Evolutionary conservation across 495 filamentous ascomycete species (phyloP).

Genomic region (Hypoxylon fuscum): DNA sequence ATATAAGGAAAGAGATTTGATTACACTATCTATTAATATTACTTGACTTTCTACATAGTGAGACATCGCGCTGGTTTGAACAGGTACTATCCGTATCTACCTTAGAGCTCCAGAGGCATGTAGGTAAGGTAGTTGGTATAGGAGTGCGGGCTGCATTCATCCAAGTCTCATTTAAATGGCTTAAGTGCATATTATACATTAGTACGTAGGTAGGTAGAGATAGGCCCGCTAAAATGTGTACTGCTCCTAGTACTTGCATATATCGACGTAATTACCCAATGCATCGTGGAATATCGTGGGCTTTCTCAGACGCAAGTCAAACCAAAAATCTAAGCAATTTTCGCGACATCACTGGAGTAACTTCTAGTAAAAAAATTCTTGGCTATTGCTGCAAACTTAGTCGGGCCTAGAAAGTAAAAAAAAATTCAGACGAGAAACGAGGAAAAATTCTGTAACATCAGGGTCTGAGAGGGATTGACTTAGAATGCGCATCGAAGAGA

Average conservation of each 20-base stretch:
- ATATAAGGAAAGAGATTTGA: not conserved
- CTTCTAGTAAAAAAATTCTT: not conserved
- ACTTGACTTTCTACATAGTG: too few relatives aligned
- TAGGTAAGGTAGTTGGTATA: too few relatives aligned
- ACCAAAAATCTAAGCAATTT: not conserved
- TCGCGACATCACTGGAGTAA: not conserved
- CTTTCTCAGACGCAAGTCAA: not conserved
- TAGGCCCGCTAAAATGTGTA: not conserved
- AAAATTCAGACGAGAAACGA: not conserved
- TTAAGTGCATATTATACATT: constrained; percentile 10
- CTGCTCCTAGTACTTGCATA: constrained; percentile 8
- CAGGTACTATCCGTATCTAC: too few relatives aligned
- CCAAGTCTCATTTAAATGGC: not conserved
- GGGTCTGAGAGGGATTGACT: not conserved
- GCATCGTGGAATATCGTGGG: constrained; percentile 1
- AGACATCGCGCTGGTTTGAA: too few relatives aligned
- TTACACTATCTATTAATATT: too few relatives aligned
- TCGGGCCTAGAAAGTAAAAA: too few relatives aligned
- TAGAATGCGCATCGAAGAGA: constrained; percentile 42
- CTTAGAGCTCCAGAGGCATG: too few relatives aligned
- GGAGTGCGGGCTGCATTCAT: too few relatives aligned
- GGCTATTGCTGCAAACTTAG: too few relatives aligned
- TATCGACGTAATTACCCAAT: constrained; percentile 29
- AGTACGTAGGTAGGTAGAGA: too few relatives aligned
- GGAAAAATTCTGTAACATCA: not conserved